Base-by-base conservation (phyloP, 1,284 basidiomycete genomes). In the Trichosporon asahii region DNA sequence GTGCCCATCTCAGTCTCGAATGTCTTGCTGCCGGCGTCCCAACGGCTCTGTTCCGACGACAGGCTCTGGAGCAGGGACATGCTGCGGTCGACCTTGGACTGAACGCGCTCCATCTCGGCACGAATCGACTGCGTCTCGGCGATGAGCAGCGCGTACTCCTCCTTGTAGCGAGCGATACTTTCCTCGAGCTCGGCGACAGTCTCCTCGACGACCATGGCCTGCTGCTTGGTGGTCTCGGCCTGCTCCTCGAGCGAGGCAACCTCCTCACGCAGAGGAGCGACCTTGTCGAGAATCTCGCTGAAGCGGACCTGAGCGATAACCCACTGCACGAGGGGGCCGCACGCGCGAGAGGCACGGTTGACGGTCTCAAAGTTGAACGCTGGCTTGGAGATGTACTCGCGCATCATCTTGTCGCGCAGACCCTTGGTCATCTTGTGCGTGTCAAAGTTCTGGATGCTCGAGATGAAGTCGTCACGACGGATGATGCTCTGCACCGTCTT, bases 1-100 rank as follows among this genome's bases (percentile, higher is more conserved):
- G 98, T 99, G 80, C 94, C 93, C 95, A 99, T 98, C 83, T 99
- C 96, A 1, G 90, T 90, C 79, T 99, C 97, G 81, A 99, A 99
- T 0, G 95, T 96, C 68, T 91, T 90, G 82, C 96, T 98, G 49
- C 95, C 94, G 12, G 89, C 86, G 82, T 99, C 95, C 97, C 97
- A 99, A 73, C 97, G 90, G 64, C 88, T 87, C 82, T 94, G 90
- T 84, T 99, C 97, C 0, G 96, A 98, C 1, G 94, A 97, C 76
- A 99, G 86, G 83, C 94, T 97, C 78, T 92, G 92, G 49, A 99
- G 87, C 44, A 99, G 87, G 72, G 91, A 97, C 90, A 99, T 94
- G 80, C 94, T 97, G 71, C 97, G 90, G 77, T 97, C 92, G 60
- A 99, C 97, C 83, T 98, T 98, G 84, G 90, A 90, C 82, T 98